phyloP scores from a whole-genome alignment of 129 eudicot species.

The Heracleum sosnowskyi region DNA sequence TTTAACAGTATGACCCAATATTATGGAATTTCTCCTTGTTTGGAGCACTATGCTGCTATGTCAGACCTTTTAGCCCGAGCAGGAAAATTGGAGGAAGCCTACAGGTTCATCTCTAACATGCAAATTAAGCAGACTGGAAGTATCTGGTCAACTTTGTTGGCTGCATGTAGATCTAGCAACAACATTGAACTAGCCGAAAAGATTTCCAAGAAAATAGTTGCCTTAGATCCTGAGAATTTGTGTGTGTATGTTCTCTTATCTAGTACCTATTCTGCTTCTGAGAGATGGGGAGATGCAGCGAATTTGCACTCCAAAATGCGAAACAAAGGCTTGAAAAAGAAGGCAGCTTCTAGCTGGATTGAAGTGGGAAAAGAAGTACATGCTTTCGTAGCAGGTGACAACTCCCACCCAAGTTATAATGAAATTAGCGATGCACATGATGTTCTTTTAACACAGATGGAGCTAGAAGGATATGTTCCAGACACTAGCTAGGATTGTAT shows the following conservation, averaged over 20 bases:
- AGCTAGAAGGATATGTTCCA: slow-evolving; percentile 37
- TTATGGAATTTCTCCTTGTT: slow-evolving; percentile 38
- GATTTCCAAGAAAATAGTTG: slow-evolving; percentile 33
- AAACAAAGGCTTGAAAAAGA: slow-evolving; percentile 41
- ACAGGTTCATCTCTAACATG: slow-evolving; percentile 40
- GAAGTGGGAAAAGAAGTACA: slow-evolving; percentile 49
- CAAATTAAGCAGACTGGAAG: slow-evolving; percentile 27
- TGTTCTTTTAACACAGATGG: slow-evolving; percentile 32
- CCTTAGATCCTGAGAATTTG: slow-evolving; percentile 33
- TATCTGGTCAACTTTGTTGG: slow-evolving; percentile 54
- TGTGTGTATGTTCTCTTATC: slow-evolving; percentile 52
- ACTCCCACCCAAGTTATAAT: slow-evolving; percentile 41
- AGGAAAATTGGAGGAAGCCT: slow-evolving; percentile 71
- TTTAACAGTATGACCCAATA: slow-evolving; percentile 36
- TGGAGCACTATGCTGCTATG: slow-evolving; percentile 71
- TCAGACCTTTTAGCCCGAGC: slow-evolving; percentile 71
- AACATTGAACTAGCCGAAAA: slow-evolving; percentile 72
- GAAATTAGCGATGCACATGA: slow-evolving; percentile 26
- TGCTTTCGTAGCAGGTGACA: slow-evolving; percentile 58
- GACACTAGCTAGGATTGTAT: background rate
- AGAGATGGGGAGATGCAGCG: slow-evolving; percentile 60
- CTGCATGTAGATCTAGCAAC: slow-evolving; percentile 70
- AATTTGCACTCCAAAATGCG: slow-evolving; percentile 35
- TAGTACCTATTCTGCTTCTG: slow-evolving; percentile 48
- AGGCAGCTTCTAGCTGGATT: slow-evolving; percentile 81